Base-by-base conservation (phyloP, 2,329 filamentous ascomycete genomes). In the Monilinia laxa region DNA sequence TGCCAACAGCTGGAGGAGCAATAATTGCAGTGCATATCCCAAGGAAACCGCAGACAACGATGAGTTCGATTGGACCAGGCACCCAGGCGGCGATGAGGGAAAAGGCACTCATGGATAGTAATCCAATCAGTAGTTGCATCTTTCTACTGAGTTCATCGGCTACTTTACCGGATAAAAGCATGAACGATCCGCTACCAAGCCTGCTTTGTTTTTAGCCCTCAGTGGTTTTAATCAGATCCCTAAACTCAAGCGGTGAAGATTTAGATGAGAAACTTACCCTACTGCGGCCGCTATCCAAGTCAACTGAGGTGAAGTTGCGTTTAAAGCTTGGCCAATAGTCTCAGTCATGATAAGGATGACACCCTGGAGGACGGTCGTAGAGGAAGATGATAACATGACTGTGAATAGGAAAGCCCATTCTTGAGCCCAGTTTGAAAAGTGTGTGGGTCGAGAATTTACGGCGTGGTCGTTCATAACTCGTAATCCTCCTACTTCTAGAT, bases 141-240 rank as follows among this genome's bases (percentile, higher is more conserved):
- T 86, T 87, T 45, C 87, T 82, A n/a, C 87, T 88, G 58, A 90
- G 85, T 55, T 89, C 79, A 73, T 90, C 88, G 2, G 87, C 86
- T 9, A 89, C 77, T 70, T 85, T 85, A 51, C 87, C 88, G 68
- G 90, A 88, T 71, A 87, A 84, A 11, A 91, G 81, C 69, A 91
- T 81, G 71, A 90, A 86, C 0, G 87, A 82, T 9, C 87, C 87
- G 47, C 85, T 85, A 1, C 84, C 84, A 20, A 91, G 80, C 18
- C 83, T 85, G 66, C n/a, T 65, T 35, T 5, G 16, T n/a, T 40
- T 49, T 72, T 55, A 70, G 62, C 52, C 25, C 47, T 7, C 18
- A 1, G 16, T 16, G 57, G 0, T 2, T 38, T 16, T 5, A 42
- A 52, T n/a, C 9, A 25, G 3, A 11, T 42, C 0, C 14, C 12